phyloP scores from a whole-genome alignment of 345 rosid species.

The Sonneratia caseolaris region DNA sequence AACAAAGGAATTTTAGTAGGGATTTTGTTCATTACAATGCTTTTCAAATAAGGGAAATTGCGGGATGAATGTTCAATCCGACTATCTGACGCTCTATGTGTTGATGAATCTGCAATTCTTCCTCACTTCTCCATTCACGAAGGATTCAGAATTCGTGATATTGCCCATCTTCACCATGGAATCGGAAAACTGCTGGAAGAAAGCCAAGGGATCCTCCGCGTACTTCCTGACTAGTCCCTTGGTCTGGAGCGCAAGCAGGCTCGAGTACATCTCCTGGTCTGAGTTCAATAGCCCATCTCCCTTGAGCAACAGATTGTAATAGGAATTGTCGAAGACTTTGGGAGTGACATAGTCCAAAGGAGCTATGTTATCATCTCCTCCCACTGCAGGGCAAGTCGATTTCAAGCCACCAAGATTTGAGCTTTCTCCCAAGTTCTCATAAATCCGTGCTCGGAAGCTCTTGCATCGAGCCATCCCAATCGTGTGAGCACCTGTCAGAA shows the following conservation, averaged over 20 bases:
- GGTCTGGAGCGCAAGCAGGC: constrained; percentile 49
- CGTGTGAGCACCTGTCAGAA: constrained; percentile 66
- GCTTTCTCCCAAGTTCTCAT: constrained; percentile 34
- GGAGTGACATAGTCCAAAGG: constrained; percentile 75
- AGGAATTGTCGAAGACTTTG: constrained; percentile 61
- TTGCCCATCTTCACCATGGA: constrained; percentile 93
- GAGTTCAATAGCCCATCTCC: constrained; percentile 69
- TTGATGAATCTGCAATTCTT: constrained; percentile 71
- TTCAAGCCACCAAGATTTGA: constrained; percentile 29
- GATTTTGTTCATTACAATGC: not conserved
- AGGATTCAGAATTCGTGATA: constrained; percentile 50
- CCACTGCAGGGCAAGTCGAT: constrained; percentile 46
- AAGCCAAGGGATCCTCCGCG: constrained; percentile 48
- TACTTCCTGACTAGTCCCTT: constrained; percentile 47
- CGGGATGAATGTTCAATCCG: not conserved
- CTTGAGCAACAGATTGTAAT: constrained; percentile 37
- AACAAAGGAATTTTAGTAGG: not conserved
- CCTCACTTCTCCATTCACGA: constrained; percentile 65
- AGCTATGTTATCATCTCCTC: constrained; percentile 47
- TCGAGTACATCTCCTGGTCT: constrained; percentile 78
- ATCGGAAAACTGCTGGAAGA: constrained; percentile 70
- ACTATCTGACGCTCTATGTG: constrained; percentile 16
- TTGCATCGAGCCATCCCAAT: constrained; percentile 78
- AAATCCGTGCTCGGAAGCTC: constrained; percentile 54
- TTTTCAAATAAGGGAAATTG: not conserved